A percentile compares a stretch with the other conserved stretches of the same genome.
These are phyloP conservation scores for Gentiana dahurica DNA, from an alignment of 257 asterid species.

Conservation along the genomic window DNA sequence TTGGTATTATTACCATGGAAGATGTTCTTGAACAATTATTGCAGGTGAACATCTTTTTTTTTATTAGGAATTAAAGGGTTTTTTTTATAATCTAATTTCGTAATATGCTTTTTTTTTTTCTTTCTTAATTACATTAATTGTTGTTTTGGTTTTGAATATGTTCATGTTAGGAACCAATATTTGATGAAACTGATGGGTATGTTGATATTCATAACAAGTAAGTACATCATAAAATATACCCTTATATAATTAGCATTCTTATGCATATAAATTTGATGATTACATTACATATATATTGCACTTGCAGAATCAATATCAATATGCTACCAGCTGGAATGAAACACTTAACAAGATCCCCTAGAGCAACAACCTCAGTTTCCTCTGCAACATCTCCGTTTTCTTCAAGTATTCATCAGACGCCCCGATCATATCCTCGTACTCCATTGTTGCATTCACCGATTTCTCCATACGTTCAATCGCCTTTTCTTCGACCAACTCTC, in stretches of 20 bases:
- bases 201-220: slow-evolving; percentile 48
- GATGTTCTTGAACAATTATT: slow-evolving; percentile 60
- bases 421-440: slow-evolving; percentile 28
- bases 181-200: slow-evolving; percentile 59
- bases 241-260: neutral
- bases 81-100: too few species aligned
- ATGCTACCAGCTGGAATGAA: slow-evolving; percentile 22
- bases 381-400: slow-evolving; percentile 24
- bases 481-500: slow-evolving; percentile 11
- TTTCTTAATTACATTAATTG: neutral
- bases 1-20: slow-evolving; percentile 67
- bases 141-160: neutral
- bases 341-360: slow-evolving; percentile 32
- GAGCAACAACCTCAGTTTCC: slow-evolving; percentile 20
- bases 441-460: slow-evolving; percentile 32
- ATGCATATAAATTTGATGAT: neutral
- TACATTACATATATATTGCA: slow-evolving; percentile 5
- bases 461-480: slow-evolving; percentile 23
- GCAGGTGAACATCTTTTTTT: slow-evolving; percentile 26
- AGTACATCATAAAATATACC: slow-evolving; percentile 5
- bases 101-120: neutral
- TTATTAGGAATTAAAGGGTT: too few species aligned
- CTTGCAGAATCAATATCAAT: slow-evolving; percentile 40
- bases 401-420: slow-evolving; percentile 13
- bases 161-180: slow-evolving; percentile 34